These are phyloP conservation scores for Ascomycota sp. DNA, from an alignment of 2,329 filamentous ascomycete species.

Conservation along the genomic window DNA sequence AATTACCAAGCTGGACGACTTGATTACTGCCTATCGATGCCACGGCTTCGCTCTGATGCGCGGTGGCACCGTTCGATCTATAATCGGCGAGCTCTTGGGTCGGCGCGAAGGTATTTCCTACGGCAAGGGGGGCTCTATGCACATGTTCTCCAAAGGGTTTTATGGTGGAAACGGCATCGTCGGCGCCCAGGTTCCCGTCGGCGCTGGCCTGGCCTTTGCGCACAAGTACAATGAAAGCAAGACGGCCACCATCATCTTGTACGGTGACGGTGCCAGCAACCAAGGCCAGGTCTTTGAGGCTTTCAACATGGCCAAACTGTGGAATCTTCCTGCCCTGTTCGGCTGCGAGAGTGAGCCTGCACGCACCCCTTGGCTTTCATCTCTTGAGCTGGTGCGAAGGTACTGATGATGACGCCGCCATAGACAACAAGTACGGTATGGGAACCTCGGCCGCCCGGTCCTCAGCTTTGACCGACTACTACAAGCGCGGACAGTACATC, in stretches of 20 bases:
- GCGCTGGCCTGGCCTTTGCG: conserved; percentile 86
- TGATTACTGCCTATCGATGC: conserved; percentile 97
- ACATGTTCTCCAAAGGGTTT: conserved; percentile 97
- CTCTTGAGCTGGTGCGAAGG: no score
- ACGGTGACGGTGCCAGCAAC: conserved; percentile 96
- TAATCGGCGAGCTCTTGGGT: conserved; percentile 88
- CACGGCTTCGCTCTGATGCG: conserved; percentile 97
- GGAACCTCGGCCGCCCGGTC: conserved; percentile 87
- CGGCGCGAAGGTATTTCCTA: conserved; percentile 91
- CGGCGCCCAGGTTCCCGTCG: conserved; percentile 91
- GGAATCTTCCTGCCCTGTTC: conserved; percentile 87
- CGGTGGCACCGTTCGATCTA: conserved; percentile 68
- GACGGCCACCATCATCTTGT: conserved; percentile 71
- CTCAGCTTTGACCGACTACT: conserved; percentile 94
- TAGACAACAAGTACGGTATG: conserved; percentile 99
- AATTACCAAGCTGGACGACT: conserved; percentile 70
- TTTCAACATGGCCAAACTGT: conserved; percentile 99
- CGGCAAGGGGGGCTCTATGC: conserved; percentile 98
- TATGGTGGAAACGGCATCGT: conserved; percentile 98
- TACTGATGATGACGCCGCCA: conserved; percentile 3
- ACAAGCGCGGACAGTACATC: conserved; percentile 99
- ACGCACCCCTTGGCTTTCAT: neutral
- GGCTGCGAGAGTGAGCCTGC: conserved; percentile 76
- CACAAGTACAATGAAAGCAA: conserved; percentile 81
- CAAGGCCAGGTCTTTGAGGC: conserved; percentile 99